Evolutionary conservation across 345 rosid genomes (phyloP).

Genomic region (Citrus sinensis): DNA sequence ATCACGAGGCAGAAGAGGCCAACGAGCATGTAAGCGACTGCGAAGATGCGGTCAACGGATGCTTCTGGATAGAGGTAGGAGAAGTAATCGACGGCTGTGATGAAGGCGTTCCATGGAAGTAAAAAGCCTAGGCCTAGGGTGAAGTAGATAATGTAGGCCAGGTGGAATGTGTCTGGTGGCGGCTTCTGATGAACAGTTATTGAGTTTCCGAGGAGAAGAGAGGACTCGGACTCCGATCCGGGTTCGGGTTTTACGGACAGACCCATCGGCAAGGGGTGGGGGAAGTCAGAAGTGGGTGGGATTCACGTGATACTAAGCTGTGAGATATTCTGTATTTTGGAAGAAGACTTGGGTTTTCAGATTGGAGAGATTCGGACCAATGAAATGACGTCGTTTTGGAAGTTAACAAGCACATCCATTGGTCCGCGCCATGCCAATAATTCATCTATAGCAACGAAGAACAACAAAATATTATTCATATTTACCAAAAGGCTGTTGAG

Average conservation of each 20-base stretch:
- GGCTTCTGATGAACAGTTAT: conserved; percentile 20
- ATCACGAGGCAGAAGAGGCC: conserved; percentile 52
- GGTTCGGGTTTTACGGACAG: conserved; percentile 21
- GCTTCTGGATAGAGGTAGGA: conserved; percentile 82
- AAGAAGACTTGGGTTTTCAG: neutral
- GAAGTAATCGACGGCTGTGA: conserved; percentile 98
- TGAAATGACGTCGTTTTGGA: neutral
- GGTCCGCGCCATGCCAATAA: neutral
- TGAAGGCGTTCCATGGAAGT: conserved; percentile 99
- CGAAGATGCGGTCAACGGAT: conserved; percentile 86
- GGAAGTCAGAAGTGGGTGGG: neutral
- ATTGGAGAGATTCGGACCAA: neutral
- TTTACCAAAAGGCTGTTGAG: neutral
- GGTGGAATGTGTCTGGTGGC: conserved; percentile 63
- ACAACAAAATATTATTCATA: too few species aligned
- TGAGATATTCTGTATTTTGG: neutral
- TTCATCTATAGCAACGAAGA: neutral
- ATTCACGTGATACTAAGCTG: neutral
- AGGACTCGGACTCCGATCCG: conserved; percentile 43
- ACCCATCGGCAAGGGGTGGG: conserved; percentile 30
- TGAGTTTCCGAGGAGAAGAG: conserved; percentile 35
- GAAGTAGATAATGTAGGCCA: conserved; percentile 87
- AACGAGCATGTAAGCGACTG: conserved; percentile 72
- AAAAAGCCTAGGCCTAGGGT: conserved; percentile 76
- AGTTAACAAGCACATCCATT: too few species aligned